Conservation (phyloP, 371 early-diverging fungal genomes). For the Lichtheimia hyalospora region DNA sequence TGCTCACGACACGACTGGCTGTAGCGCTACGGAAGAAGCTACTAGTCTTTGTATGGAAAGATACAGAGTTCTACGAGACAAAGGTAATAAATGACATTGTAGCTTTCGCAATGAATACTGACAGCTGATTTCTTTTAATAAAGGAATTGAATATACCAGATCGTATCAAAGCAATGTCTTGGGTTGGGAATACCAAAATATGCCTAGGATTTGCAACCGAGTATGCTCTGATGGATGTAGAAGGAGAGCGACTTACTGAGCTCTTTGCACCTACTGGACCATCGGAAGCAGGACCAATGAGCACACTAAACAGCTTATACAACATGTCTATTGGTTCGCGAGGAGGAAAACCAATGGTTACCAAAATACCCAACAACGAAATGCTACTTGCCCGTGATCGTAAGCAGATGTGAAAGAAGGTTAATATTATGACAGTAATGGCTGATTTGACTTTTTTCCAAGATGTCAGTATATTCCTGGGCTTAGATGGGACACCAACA, state of each 20-base stretch:
- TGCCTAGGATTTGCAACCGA: constrained; percentile 70
- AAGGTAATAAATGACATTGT: constrained; percentile 28
- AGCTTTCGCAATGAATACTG: too few species aligned
- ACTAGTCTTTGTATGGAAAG: constrained; percentile 76
- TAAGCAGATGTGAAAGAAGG: constrained; percentile 26
- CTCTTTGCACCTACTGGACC: constrained; percentile 44
- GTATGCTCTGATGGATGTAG: constrained; percentile 67
- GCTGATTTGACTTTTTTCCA: background rate
- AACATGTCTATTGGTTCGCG: constrained; percentile 61
- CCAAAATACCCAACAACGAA: constrained; percentile 69
- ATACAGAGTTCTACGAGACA: constrained; percentile 69
- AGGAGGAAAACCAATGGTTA: constrained; percentile 69
- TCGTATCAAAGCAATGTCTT: constrained; percentile 66
- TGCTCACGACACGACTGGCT: constrained; percentile 74
- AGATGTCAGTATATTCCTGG: constrained; percentile 74
- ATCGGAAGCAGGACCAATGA: constrained; percentile 44
- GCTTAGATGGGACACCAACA: constrained; percentile 65
- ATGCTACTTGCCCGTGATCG: constrained; percentile 76
- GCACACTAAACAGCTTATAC: constrained; percentile 43
- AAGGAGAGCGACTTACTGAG: constrained; percentile 54
- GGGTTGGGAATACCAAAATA: constrained; percentile 67
- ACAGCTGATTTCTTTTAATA: too few species aligned
- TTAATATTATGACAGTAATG: background rate
- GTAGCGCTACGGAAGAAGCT: constrained; percentile 73
- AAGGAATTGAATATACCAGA: constrained; percentile 68